These are phyloP conservation scores for Allium fistulosum DNA, from an alignment of 106 monocot genomes.

Conservation along the genomic window DNA sequence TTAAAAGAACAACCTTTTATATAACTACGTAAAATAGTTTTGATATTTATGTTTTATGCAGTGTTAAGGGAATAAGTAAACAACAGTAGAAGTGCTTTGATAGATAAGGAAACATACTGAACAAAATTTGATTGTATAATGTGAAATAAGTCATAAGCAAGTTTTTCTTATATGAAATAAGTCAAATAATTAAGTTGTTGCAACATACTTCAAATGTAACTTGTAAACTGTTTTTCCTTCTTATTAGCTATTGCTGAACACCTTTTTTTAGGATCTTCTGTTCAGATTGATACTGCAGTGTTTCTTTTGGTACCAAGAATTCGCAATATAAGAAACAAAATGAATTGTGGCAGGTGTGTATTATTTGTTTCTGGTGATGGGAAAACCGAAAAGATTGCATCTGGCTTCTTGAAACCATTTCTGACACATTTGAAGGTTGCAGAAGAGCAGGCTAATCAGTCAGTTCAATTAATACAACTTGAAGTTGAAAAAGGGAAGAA, in stretches of 20 bases:
- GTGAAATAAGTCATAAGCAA: not conserved
- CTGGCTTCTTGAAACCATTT: conserved; percentile 90
- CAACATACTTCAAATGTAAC: too few relatives aligned
- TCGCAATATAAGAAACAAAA: too few relatives aligned
- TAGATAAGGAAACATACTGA: not conserved
- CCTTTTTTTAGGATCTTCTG: not conserved
- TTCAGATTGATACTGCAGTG: not conserved
- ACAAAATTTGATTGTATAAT: not conserved
- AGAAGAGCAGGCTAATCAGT: conserved; percentile 59
- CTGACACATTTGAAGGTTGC: conserved; percentile 73
- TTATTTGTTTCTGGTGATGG: conserved; percentile 72
- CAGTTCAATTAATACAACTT: conserved; percentile 32
- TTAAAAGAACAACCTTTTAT: too few relatives aligned
- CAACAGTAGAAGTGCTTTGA: not conserved
- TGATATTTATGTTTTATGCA: too few relatives aligned
- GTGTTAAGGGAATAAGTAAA: too few relatives aligned
- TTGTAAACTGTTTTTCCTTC: not conserved
- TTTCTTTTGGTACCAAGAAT: too few relatives aligned
- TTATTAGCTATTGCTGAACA: not conserved
- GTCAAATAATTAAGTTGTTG: too few relatives aligned
- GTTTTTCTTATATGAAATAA: not conserved
- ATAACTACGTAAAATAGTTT: too few relatives aligned
- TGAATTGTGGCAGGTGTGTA: conserved; percentile 59
- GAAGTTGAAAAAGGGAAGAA: conserved; percentile 18
- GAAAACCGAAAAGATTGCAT: conserved; percentile 84